A percentile compares a stretch with the other conserved stretches of the same genome.
Conservation (phyloP, 305 asterid species). For the Nicotiana rustica region DNA sequence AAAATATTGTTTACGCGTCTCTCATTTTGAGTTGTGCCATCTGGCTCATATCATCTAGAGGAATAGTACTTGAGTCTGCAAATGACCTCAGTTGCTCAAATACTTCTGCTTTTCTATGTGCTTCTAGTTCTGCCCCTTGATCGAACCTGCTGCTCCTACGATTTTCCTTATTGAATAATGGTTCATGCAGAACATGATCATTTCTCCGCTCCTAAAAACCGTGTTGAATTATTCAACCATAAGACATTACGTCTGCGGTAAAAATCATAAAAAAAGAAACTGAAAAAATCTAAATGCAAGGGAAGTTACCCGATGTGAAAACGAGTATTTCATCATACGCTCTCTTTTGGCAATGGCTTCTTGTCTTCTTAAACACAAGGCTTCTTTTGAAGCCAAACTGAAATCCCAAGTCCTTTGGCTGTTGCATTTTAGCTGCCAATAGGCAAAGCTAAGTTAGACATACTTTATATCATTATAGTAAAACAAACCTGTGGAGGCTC, state of each 20-base stretch:
- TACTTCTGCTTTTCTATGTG: conserved; percentile 41
- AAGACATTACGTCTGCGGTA: background rate
- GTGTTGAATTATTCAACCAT: conserved; percentile 21
- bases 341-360: conserved; percentile 75
- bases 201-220: conserved; percentile 63
- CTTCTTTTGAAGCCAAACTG: conserved; percentile 57
- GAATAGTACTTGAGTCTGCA: conserved; percentile 41
- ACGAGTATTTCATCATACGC: conserved; percentile 78
- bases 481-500: background rate
- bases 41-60: conserved; percentile 46
- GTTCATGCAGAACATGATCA: conserved; percentile 57
- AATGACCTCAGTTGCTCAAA: conserved; percentile 48
- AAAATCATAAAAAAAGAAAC: background rate
- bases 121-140: conserved; percentile 47
- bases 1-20: conserved; percentile 51
- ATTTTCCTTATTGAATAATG: conserved; percentile 51
- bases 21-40: conserved; percentile 52
- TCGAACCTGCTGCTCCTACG: conserved; percentile 54
- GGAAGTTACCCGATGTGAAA: conserved; percentile 70
- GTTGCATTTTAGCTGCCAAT: conserved; percentile 55
- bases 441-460: background rate
- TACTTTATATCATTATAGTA: background rate
- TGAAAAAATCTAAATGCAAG: conserved; percentile 5
- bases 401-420: conserved; percentile 67
- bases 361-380: conserved; percentile 58